phyloP scores from a whole-genome alignment of 1,284 basidiomycete species.

The Boletus sp. region DNA sequence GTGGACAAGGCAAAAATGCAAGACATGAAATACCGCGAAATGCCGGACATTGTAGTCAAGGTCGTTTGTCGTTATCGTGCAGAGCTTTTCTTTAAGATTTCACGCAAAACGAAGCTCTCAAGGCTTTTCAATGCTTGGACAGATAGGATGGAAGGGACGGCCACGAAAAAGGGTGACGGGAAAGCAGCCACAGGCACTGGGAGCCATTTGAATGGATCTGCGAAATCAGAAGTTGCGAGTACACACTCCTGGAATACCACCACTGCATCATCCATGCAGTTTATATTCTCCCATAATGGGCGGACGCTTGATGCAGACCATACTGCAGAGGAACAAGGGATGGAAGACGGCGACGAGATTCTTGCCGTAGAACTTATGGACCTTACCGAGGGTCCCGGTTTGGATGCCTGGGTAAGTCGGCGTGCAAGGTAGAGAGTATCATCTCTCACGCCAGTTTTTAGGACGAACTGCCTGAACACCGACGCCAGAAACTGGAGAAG shows the following conservation, averaged over 20 bases:
- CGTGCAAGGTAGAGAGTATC: neutral
- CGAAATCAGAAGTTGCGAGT: slow-evolving; percentile 43
- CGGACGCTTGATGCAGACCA: slow-evolving; percentile 67
- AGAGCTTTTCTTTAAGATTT: slow-evolving; percentile 85
- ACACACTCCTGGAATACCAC: slow-evolving; percentile 32
- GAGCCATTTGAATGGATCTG: slow-evolving; percentile 43
- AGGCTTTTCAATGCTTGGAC: slow-evolving; percentile 82
- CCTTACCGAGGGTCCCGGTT: slow-evolving; percentile 60
- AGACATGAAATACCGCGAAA: slow-evolving; percentile 71
- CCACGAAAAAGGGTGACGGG: slow-evolving; percentile 40
- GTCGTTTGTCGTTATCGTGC: slow-evolving; percentile 82
- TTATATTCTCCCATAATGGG: slow-evolving; percentile 78
- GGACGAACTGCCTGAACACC: slow-evolving; percentile 61
- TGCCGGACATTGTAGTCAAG: slow-evolving; percentile 79
- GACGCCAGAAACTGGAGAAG: slow-evolving; percentile 66
- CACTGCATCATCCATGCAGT: slow-evolving; percentile 50
- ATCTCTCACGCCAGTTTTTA: slow-evolving; percentile 26
- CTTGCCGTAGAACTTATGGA: slow-evolving; percentile 84
- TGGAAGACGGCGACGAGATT: slow-evolving; percentile 82
- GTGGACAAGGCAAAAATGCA: slow-evolving; percentile 69
- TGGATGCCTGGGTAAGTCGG: slow-evolving; percentile 57
- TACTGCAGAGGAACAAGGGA: slow-evolving; percentile 78
- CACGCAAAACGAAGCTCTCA: slow-evolving; percentile 77
- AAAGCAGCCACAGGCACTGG: slow-evolving; percentile 25
- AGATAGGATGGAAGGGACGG: slow-evolving; percentile 67